Percentiles rank a stretch among this genome's conserved stretches.
These are phyloP conservation scores for Fusarium redolens DNA, from an alignment of 2,329 filamentous ascomycete species.

Conservation along the genomic window DNA sequence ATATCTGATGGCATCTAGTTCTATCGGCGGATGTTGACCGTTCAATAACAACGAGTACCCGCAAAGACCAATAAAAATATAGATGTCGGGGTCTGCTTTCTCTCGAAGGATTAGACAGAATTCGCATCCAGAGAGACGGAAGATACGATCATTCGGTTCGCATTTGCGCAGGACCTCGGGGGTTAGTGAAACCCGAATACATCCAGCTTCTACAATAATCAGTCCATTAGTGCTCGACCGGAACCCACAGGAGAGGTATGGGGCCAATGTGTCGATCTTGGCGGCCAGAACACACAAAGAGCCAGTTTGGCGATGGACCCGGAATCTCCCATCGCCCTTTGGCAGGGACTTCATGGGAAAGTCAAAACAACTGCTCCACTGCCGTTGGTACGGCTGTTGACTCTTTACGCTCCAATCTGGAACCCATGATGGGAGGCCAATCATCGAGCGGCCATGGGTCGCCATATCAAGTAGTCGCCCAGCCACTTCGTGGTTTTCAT, in stretches of 20 bases:
- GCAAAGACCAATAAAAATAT: not conserved
- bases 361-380: rapidly evolving
- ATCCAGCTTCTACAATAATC: not conserved
- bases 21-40: rapidly evolving
- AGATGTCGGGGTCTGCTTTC: not conserved
- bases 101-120: not conserved
- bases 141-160: not conserved
- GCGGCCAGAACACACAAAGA: not conserved
- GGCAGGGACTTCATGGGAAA: rapidly evolving
- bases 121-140: rapidly evolving
- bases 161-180: not conserved
- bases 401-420: not conserved
- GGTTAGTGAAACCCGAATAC: not conserved
- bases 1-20: not conserved
- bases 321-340: rapidly evolving
- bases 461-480: not conserved
- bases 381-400: not conserved
- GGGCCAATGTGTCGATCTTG: not conserved
- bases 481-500: rapidly evolving
- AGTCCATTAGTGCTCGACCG: rapidly evolving
- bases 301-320: not conserved
- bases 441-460: not conserved
- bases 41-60: rapidly evolving
- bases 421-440: not conserved
- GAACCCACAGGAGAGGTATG: not conserved